Evolutionary conservation across 805 yeast species (phyloP), one percentile per base, ranked within the genome.

Genomic region (Zygotorulaspora florentina): DNA sequence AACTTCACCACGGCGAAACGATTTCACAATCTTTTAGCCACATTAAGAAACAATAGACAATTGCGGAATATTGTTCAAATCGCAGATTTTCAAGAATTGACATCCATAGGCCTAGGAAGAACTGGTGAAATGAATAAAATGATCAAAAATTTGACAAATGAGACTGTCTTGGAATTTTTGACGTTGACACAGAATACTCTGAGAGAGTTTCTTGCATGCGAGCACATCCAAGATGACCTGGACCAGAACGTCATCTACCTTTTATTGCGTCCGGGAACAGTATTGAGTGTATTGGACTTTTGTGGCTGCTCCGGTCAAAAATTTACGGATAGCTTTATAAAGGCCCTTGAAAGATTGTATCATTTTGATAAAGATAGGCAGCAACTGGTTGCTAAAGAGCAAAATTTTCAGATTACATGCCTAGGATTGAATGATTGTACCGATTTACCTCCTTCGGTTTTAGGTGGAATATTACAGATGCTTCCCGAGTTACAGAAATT

Each of bases 401-500:
- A 45, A 23, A 64, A 63, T 46, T 59, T 57, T 43, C 68, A 64
- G 37, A 56, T 64, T 8, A 59, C 67, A 17, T 62, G 67, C 35
- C 71, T 90, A 9, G 87, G 95, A 0, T 78, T 90, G 58, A 96
- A 89, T 66, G 96, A 88, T 58, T 90, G 97, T 63, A 82, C 93
- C 2, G 87, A 86, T 52, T 69, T 89, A 31, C 75, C 87, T 3
- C 65, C 77, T 5, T 72, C 71, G n/a, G 74, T 75, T 0, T 77
- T 85, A 46, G 55, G 58, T 15, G 56, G 50, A 42, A 45, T 61
- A 8, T 71, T 71, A 20, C 74, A 73, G 42, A 61, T 86, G 10
- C 68, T 90, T 25, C 83, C 85, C 1, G 76, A 73, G 40, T 66
- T 89, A 42, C 77, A 79, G 51, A 77, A 87, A 51, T 68, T 89